Evolutionary conservation across 2,329 filamentous ascomycete species (phyloP).

Genomic region (Sclerotinia glacialis): DNA sequence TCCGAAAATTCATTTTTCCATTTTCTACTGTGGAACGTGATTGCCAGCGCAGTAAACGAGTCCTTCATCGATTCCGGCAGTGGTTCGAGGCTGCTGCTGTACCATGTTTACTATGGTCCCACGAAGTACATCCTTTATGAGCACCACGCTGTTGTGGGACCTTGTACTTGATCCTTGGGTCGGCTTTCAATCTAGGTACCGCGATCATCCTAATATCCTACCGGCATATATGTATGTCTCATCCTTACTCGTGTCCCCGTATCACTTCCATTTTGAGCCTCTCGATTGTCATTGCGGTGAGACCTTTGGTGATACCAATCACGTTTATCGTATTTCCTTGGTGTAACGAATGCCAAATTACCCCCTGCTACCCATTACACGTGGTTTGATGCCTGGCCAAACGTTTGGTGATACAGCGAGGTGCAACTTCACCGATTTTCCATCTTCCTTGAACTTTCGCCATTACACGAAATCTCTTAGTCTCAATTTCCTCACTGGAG

Average conservation of each 20-base stretch:
- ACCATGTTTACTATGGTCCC: not conserved
- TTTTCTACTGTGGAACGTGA: not conserved
- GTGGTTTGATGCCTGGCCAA: not conserved
- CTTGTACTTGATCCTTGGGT: not conserved
- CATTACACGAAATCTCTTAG: too few species aligned
- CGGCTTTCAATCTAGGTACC: not conserved
- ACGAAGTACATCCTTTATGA: not conserved
- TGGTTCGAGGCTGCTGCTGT: not conserved
- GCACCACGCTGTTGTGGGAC: not conserved
- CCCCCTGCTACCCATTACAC: not conserved
- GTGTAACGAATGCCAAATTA: not conserved
- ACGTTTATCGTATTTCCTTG: not conserved
- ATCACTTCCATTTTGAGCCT: not conserved
- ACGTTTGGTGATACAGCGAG: not conserved
- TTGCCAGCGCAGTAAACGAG: not conserved
- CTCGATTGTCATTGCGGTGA: not conserved
- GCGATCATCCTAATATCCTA: not conserved
- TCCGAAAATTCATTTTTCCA: not conserved
- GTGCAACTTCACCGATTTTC: not conserved
- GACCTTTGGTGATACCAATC: not conserved
- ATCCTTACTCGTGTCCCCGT: not conserved
- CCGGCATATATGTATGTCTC: constrained; percentile 8
- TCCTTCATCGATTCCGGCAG: not conserved
- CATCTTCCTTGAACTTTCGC: not conserved
- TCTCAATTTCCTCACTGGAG: too few species aligned